Evolutionary conservation across 306 rosid species (phyloP).

Genomic region (Bauhinia variegata): DNA sequence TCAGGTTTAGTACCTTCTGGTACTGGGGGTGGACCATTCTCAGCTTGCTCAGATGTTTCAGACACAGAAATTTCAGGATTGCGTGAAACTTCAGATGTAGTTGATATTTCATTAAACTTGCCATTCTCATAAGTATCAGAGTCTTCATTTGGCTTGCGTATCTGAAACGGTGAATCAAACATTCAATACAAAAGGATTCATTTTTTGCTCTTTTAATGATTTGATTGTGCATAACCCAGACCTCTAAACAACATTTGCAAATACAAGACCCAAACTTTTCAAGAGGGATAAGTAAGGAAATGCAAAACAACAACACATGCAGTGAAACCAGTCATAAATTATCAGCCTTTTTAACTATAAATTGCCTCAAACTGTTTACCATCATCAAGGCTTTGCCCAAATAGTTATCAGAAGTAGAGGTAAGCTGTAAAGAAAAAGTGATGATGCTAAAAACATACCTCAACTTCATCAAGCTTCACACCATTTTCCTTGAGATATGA

Average conservation of each 20-base stretch:
- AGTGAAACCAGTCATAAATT: not conserved
- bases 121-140: constrained; percentile 51
- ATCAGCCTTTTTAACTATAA: constrained; percentile 7
- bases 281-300: not conserved
- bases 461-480: constrained; percentile 69
- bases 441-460: constrained; percentile 57
- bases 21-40: constrained; percentile 38
- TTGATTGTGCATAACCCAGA: not conserved
- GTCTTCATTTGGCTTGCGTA: constrained; percentile 65
- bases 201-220: constrained; percentile 3
- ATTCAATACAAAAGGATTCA: constrained; percentile 13
- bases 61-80: constrained; percentile 29
- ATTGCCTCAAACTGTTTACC: too few species aligned
- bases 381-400: not conserved
- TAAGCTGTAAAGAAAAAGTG: constrained; percentile 2
- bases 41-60: constrained; percentile 39
- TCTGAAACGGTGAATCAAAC: constrained; percentile 45
- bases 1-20: constrained; percentile 35
- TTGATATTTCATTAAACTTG: constrained; percentile 35
- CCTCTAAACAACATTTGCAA: constrained; percentile 4
- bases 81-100: constrained; percentile 20
- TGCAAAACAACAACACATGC: not conserved
- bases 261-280: not conserved
- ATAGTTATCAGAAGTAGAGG: constrained; percentile 8
- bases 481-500: constrained; percentile 74